Base-by-base conservation (phyloP, 805 yeast species). In the Naumovozyma dairenensis region DNA sequence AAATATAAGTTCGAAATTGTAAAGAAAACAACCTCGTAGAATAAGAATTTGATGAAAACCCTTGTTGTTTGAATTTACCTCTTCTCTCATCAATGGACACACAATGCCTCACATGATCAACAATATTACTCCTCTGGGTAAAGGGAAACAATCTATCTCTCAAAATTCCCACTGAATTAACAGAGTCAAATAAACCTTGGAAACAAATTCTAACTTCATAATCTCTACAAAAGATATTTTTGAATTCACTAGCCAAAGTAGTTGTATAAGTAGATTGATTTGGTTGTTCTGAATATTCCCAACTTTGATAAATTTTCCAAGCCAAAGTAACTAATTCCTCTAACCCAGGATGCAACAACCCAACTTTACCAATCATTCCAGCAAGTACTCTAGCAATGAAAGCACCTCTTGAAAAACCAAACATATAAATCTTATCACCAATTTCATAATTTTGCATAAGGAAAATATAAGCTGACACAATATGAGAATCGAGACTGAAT, bases 151-250 rank as follows among this genome's bases (percentile, higher is more conserved):
- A 40, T 25, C 72, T 54, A 45, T 76, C 81, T 27, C 73, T 59
- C 4, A 77, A 36, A 7, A 76, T 44, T 0, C 85, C 85, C 15
- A 77, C 76, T 1, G 83, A 75, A 47, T 74, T 76, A 14, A 77
- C 74, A 0, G 82, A 71, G 54, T 78, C 86, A 68, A 79, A 78
- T 14, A 78, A 52, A 0, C 85, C 85, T 66, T 77, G 69, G 38
- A 76, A 74, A 40, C 69, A 67, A 31, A 78, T 63, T 6, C 45
- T 46, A 3, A 73, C 68, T 2, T 53, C 44, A 4, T 57, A 52
- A 4, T 59, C 44, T 31, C 74, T 53, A 10, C 73, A 66, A 46
- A 77, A 78, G 0, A 77, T 71, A 30, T 57, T 60, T 39, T 63
- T 68, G 49, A 76, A 78, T 42, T 73, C 78, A 19, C 59, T 65